phyloP scores from a whole-genome alignment of 352 stramenopile species.

The Phytophthora ohioensis region DNA sequence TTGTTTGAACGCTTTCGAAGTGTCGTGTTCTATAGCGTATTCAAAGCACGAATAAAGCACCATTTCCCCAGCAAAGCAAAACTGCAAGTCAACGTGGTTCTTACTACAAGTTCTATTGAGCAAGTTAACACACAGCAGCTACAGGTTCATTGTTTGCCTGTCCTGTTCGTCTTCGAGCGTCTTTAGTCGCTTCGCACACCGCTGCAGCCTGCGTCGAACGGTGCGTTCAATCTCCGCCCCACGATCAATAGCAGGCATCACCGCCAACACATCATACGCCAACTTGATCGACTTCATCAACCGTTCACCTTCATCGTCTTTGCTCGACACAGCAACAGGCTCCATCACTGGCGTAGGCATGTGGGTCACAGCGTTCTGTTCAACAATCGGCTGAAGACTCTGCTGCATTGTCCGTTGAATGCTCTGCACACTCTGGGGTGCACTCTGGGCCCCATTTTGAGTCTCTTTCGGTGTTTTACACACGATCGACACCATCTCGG shows the following conservation, averaged over 20 bases:
- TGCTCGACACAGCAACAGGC: neutral
- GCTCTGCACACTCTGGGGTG: neutral
- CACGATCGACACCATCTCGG: neutral
- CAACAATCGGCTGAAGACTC: constrained; percentile 5
- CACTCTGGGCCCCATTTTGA: neutral
- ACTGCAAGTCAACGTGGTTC: too few relatives aligned
- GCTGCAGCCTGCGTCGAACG: constrained; percentile 16
- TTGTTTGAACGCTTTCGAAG: constrained; percentile 8
- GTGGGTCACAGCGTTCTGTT: neutral
- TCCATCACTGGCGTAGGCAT: neutral
- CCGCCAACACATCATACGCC: constrained; percentile 18
- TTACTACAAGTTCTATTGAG: too few relatives aligned
- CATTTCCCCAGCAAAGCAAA: too few relatives aligned
- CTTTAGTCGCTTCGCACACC: constrained; percentile 18
- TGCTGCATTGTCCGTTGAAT: neutral
- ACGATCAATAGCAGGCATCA: constrained; percentile 9
- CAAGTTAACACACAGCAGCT: too few relatives aligned
- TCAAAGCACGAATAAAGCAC: too few relatives aligned
- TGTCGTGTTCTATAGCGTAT: too few relatives aligned
- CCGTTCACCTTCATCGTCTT: constrained; percentile 11
- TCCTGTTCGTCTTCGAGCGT: constrained; percentile 18
- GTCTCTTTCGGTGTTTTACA: constrained; percentile 2
- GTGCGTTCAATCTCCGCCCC: constrained; percentile 23
- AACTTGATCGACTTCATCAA: constrained; percentile 26
- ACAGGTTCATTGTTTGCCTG: neutral